These are phyloP conservation scores for Myxozyma mucilagina DNA, from an alignment of 805 yeast species.

Conservation along the genomic window DNA sequence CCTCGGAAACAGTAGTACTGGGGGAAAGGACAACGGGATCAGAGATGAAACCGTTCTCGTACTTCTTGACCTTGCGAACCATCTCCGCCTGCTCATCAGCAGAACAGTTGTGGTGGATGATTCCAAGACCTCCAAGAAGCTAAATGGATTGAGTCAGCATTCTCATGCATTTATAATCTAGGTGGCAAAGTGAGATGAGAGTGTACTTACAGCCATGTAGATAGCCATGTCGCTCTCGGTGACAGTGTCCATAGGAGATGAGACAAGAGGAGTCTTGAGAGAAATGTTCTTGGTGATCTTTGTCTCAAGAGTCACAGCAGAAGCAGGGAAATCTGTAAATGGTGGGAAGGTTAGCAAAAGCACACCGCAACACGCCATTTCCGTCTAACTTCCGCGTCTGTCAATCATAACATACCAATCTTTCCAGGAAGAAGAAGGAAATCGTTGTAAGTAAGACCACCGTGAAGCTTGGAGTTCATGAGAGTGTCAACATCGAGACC, in stretches of 20 bases:
- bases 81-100: slow-evolving; percentile 97
- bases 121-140: slow-evolving; percentile 97
- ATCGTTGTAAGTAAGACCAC: slow-evolving; percentile 97
- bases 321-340: slow-evolving; percentile 66
- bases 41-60: slow-evolving; percentile 95
- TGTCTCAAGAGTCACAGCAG: slow-evolving; percentile 74
- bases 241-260: slow-evolving; percentile 99
- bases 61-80: slow-evolving; percentile 96
- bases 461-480: slow-evolving; percentile 87
- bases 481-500: slow-evolving; percentile 81
- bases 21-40: slow-evolving; percentile 89
- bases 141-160: slow-evolving; percentile 1
- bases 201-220: slow-evolving; percentile 70
- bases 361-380: neutral
- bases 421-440: slow-evolving; percentile 94
- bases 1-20: slow-evolving; percentile 72
- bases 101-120: slow-evolving; percentile 95
- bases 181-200: neutral
- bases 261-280: slow-evolving; percentile 89
- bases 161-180: neutral
- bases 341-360: neutral
- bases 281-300: slow-evolving; percentile 89
- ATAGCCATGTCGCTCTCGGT: slow-evolving; percentile 98
- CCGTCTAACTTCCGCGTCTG: neutral
- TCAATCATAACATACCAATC: slow-evolving; percentile 48